phyloP scores from a whole-genome alignment of 225 moss, liverwort and hornwort species.

The Bryum argenteum region DNA sequence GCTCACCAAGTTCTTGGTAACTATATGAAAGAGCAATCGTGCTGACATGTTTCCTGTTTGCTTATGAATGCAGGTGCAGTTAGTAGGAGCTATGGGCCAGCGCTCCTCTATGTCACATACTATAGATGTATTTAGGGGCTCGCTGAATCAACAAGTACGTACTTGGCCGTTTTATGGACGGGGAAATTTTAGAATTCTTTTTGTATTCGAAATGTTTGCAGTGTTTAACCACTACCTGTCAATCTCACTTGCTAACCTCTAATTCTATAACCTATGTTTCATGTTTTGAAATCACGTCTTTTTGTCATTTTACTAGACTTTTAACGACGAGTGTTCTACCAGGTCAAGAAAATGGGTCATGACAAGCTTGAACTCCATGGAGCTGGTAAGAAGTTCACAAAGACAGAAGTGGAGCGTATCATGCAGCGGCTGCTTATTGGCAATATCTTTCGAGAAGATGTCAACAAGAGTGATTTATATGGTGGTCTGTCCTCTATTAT shows the following conservation, averaged over 20 bases:
- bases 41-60: constrained; percentile 2
- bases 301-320: not conserved
- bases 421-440: constrained; percentile 77
- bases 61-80: constrained; percentile 57
- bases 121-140: constrained; percentile 80
- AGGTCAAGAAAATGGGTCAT: constrained; percentile 78
- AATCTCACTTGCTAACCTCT: not conserved
- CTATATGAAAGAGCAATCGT: not conserved
- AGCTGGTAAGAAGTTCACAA: constrained; percentile 78
- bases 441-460: constrained; percentile 67
- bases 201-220: constrained; percentile 4
- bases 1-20: not conserved
- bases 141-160: constrained; percentile 75
- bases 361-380: constrained; percentile 77
- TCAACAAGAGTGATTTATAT: constrained; percentile 74
- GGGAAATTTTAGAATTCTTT: not conserved
- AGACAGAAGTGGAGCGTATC: constrained; percentile 70
- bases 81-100: constrained; percentile 73
- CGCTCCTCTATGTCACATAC: constrained; percentile 72
- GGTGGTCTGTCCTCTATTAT: constrained; percentile 73
- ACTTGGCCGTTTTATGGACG: not conserved
- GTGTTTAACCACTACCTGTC: constrained; percentile 7
- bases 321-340: constrained; percentile 26
- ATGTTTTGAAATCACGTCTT: not conserved
- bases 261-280: not conserved